Evolutionary conservation across 164 flowering plant genomes (phyloP).

Genomic region (Annona cherimola): DNA sequence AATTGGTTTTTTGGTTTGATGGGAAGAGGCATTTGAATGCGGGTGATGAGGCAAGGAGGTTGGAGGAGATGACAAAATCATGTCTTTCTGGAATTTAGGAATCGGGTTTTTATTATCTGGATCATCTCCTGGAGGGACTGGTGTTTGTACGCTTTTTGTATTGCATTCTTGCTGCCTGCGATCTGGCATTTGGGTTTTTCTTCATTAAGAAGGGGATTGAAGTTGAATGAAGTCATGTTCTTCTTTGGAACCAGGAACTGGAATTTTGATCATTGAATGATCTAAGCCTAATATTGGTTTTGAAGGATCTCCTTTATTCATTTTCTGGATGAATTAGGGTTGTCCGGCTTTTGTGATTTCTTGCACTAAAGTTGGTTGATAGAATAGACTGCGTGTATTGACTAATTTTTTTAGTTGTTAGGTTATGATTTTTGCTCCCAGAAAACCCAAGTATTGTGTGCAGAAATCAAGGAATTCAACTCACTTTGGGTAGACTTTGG

Average conservation of each 20-base stretch:
- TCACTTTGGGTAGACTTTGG: slow-evolving; percentile 3
- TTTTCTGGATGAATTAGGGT: neutral
- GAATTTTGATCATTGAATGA: neutral
- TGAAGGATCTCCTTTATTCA: too few species aligned
- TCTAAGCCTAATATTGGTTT: too few species aligned
- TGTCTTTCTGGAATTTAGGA: neutral
- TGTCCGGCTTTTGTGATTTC: neutral
- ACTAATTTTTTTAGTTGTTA: neutral
- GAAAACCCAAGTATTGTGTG: neutral
- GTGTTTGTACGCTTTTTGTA: neutral
- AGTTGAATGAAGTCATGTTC: too few species aligned
- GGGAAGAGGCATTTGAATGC: neutral
- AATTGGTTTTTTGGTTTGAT: slow-evolving; percentile 1
- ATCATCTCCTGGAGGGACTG: neutral
- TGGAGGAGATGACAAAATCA: neutral
- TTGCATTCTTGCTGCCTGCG: neutral
- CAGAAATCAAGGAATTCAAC: neutral
- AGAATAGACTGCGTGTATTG: neutral
- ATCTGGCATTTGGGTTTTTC: neutral
- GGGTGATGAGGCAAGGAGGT: neutral
- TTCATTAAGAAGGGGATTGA: neutral
- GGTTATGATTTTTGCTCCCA: neutral
- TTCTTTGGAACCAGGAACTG: neutral
- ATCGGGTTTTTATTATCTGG: neutral
- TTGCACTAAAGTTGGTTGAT: neutral